phyloP scores from a whole-genome alignment of 495 filamentous ascomycete species.

The Astrocystis sublimbata region DNA sequence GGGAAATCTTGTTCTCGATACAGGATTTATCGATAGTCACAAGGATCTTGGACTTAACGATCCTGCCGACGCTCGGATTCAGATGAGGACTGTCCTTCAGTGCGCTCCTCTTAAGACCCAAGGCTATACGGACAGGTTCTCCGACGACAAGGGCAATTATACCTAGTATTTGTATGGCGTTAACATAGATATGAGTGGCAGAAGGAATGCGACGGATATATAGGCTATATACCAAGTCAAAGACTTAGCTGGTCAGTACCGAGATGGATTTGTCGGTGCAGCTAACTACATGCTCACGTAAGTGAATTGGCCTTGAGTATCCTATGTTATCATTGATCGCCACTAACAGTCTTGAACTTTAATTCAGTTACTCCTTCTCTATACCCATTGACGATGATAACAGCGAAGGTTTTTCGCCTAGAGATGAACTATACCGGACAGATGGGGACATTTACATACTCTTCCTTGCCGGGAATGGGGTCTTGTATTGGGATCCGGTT shows the following conservation, averaged over 20 bases:
- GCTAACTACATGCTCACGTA: too few relatives aligned
- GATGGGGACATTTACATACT: background rate
- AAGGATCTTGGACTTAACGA: conserved; percentile 22
- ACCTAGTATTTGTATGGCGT: conserved; percentile 15
- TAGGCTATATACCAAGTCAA: too few relatives aligned
- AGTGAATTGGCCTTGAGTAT: too few relatives aligned
- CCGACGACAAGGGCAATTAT: background rate
- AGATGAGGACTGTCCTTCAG: conserved; percentile 12
- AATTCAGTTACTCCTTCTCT: background rate
- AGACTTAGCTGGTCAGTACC: too few relatives aligned
- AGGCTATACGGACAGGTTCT: background rate
- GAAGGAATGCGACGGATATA: too few relatives aligned
- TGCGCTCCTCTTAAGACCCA: conserved; percentile 19
- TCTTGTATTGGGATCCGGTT: background rate
- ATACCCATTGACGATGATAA: background rate
- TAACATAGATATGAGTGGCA: background rate
- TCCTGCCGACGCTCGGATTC: conserved; percentile 2
- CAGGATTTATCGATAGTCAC: conserved; percentile 24
- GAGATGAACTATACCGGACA: background rate
- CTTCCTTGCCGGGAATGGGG: background rate
- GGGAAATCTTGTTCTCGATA: conserved; percentile 20
- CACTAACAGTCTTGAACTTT: background rate
- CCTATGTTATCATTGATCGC: background rate
- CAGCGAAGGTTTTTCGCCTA: background rate
- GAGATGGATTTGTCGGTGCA: too few relatives aligned